phyloP scores from a whole-genome alignment of 2,329 filamentous ascomycete species.

The Trichophyton benhamiae region DNA sequence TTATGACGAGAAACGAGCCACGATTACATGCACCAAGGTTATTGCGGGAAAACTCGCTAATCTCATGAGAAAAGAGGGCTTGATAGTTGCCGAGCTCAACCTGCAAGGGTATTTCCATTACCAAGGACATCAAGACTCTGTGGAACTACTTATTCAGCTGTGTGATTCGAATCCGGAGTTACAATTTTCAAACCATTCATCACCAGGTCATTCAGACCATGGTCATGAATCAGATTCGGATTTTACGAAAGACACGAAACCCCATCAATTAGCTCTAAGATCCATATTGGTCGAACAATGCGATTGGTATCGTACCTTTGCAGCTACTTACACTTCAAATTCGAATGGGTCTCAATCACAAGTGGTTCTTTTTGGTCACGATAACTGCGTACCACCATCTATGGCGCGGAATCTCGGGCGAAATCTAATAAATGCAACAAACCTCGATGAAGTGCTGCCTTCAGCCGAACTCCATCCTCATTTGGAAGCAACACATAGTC shows the following conservation, averaged over 20 bases:
- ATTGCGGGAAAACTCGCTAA: slow-evolving; percentile 13
- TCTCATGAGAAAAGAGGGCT: slow-evolving; percentile 18
- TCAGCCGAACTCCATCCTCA: not conserved
- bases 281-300: slow-evolving; percentile 25
- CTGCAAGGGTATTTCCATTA: slow-evolving; percentile 26
- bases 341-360: slow-evolving; percentile 8
- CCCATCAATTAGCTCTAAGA: slow-evolving; percentile 23
- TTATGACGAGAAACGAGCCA: slow-evolving; percentile 28
- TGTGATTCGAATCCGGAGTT: slow-evolving; percentile 20
- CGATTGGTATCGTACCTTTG: slow-evolving; percentile 27
- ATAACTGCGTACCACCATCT: slow-evolving; percentile 27
- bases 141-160: slow-evolving; percentile 17
- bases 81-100: slow-evolving; percentile 21
- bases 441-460: not conserved
- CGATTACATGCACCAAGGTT: slow-evolving; percentile 22
- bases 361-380: slow-evolving; percentile 28
- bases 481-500: not conserved
- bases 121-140: slow-evolving; percentile 9
- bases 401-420: slow-evolving; percentile 18
- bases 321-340: slow-evolving; percentile 8
- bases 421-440: slow-evolving; percentile 3
- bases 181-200: slow-evolving; percentile 24
- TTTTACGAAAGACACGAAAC: slow-evolving; percentile 15
- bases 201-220: slow-evolving; percentile 17
- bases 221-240: slow-evolving; percentile 11